Evolutionary conservation across 2,329 filamentous ascomycete genomes (phyloP).

Genomic region (Colletotrichum sojae): DNA sequence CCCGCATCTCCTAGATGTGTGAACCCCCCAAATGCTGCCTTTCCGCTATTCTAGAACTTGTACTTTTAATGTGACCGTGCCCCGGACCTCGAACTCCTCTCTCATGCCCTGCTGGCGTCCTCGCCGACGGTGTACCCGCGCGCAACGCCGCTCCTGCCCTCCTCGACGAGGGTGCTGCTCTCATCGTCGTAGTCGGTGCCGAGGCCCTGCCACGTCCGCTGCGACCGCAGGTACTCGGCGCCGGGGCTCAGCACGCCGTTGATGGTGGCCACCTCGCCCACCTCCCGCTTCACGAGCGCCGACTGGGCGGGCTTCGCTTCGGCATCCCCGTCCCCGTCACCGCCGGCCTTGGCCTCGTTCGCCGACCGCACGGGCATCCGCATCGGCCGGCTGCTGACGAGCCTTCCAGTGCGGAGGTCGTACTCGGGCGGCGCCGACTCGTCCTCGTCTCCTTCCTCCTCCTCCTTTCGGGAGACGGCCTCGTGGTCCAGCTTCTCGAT

Average conservation of each 20-base stretch:
- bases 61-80: not conserved
- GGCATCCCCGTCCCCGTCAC: conserved; percentile 44
- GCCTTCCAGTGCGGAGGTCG: conserved; percentile 88
- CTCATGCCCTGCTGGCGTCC: conserved; percentile 46
- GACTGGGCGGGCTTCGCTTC: conserved; percentile 37
- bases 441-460: conserved; percentile 61
- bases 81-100: not conserved
- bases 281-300: conserved; percentile 73
- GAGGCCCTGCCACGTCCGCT: conserved; percentile 91
- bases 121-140: conserved; percentile 87
- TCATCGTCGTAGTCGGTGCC: conserved; percentile 84
- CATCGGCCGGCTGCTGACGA: conserved; percentile 86
- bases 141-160: conserved; percentile 88
- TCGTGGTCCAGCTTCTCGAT: conserved; percentile 77
- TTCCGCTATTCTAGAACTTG: not conserved
- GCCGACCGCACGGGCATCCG: conserved; percentile 55
- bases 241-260: conserved; percentile 92
- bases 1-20: not conserved
- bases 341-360: conserved; percentile 24
- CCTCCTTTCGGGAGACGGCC: conserved; percentile 24
- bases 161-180: conserved; percentile 79
- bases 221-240: conserved; percentile 85
- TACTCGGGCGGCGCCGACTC: conserved; percentile 91
- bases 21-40: not conserved
- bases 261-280: conserved; percentile 82